A percentile compares a stretch with the other conserved stretches of the same genome.
Evolutionary conservation across 108 stramenopile species (phyloP).

Genomic region (Ochromonas danica): DNA sequence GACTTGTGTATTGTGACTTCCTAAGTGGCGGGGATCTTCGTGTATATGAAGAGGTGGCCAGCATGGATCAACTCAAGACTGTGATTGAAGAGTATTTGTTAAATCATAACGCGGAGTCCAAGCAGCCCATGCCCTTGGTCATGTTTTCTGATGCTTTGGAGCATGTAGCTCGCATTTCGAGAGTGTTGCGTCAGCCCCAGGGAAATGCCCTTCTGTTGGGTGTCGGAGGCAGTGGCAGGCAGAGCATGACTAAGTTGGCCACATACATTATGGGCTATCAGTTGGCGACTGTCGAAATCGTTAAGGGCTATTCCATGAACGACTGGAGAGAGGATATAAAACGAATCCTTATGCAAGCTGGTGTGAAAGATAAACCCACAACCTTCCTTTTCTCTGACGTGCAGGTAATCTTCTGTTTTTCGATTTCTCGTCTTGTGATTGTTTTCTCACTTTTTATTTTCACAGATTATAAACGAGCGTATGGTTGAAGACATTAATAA

Average conservation of each 20-base stretch:
- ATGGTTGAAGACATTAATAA: constrained; percentile 70
- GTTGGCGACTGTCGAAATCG: constrained; percentile 60
- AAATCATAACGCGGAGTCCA: constrained; percentile 67
- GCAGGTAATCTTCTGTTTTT: constrained; percentile 38
- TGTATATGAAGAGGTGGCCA: constrained; percentile 54
- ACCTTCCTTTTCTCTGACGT: constrained; percentile 65
- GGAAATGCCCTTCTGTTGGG: constrained; percentile 66
- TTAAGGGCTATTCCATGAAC: constrained; percentile 61
- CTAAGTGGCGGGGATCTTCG: constrained; percentile 44
- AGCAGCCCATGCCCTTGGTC: constrained; percentile 63
- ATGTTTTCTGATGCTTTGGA: constrained; percentile 69
- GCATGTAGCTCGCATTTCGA: constrained; percentile 61
- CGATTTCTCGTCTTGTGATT: too few relatives aligned
- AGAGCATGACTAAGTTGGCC: constrained; percentile 63
- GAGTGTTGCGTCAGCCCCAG: constrained; percentile 66
- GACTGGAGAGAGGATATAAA: constrained; percentile 66
- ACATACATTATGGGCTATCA: constrained; percentile 62
- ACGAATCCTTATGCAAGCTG: constrained; percentile 55
- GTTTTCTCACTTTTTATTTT: too few relatives aligned
- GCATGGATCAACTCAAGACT: constrained; percentile 50
- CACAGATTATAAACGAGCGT: constrained; percentile 56
- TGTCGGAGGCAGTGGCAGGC: constrained; percentile 64
- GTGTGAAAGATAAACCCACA: constrained; percentile 59
- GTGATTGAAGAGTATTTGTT: constrained; percentile 57
- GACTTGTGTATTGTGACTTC: constrained; percentile 63